Evolutionary conservation across 2,329 filamentous ascomycete species (phyloP).

Genomic region (Cercospora brassicicola): DNA sequence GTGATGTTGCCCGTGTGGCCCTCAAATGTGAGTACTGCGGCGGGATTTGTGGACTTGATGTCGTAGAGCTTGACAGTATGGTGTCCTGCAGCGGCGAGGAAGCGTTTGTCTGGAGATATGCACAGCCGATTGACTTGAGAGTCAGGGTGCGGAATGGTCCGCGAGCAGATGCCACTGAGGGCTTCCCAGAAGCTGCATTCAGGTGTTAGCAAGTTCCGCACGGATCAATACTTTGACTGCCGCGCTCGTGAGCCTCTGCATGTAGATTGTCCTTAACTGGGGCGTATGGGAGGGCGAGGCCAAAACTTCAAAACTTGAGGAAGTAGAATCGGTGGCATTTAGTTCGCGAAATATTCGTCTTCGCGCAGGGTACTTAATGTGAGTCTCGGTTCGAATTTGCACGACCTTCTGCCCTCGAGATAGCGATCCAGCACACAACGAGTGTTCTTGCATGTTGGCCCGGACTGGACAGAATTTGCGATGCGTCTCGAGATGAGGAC

Average conservation of each 20-base stretch:
- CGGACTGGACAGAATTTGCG: neutral
- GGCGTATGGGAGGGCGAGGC: neutral
- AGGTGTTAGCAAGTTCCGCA: neutral
- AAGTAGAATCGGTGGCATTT: neutral
- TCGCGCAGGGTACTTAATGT: neutral
- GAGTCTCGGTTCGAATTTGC: neutral
- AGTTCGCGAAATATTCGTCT: neutral
- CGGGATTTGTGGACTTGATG: slow-evolving; percentile 97
- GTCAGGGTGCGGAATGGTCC: slow-evolving; percentile 96
- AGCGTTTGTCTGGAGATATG: slow-evolving; percentile 97
- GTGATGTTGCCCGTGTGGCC: slow-evolving; percentile 96
- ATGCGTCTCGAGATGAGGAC: neutral
- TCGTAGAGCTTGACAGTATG: slow-evolving; percentile 97
- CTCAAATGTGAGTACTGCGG: slow-evolving; percentile 88
- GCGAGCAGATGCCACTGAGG: slow-evolving; percentile 93
- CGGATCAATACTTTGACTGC: neutral
- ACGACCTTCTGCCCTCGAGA: neutral
- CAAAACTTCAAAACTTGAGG: neutral
- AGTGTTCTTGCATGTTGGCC: neutral
- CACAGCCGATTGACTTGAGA: slow-evolving; percentile 98
- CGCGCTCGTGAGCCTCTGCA: neutral
- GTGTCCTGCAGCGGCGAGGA: slow-evolving; percentile 75
- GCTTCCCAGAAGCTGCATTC: slow-evolving; percentile 88
- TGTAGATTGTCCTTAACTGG: neutral
- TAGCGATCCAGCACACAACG: neutral